A percentile compares a stretch with the other conserved stretches of the same genome.
These are phyloP conservation scores for Arabis alpina DNA, from an alignment of 345 rosid species.

Conservation along the genomic window DNA sequence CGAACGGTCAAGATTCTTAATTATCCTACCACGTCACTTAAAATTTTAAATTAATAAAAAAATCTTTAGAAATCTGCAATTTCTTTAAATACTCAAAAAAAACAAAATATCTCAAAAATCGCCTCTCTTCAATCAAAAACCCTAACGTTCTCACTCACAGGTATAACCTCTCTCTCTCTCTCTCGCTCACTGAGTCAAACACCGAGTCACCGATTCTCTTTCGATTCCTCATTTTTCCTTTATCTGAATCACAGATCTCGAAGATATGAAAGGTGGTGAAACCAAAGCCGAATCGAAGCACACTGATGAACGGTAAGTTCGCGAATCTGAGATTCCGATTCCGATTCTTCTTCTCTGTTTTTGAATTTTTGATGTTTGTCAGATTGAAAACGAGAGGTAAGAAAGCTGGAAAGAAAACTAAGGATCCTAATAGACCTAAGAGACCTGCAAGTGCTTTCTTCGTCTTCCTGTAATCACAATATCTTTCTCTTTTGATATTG, in stretches of 20 bases:
- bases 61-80: slow-evolving; percentile 5
- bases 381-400: slow-evolving; percentile 63
- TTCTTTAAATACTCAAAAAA: slow-evolving; percentile 6
- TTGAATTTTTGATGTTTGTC: not conserved
- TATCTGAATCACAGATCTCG: slow-evolving; percentile 44
- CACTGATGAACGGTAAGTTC: slow-evolving; percentile 31
- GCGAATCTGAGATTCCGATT: slow-evolving; percentile 16
- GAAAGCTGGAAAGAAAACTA: slow-evolving; percentile 53
- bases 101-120: slow-evolving; percentile 14
- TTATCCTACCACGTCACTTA: slow-evolving; percentile 9
- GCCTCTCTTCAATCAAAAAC: slow-evolving; percentile 37
- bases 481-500: not conserved
- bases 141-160: slow-evolving; percentile 39
- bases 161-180: not conserved
- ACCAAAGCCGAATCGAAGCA: slow-evolving; percentile 48
- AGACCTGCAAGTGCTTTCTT: slow-evolving; percentile 81
- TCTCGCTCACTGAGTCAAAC: slow-evolving; percentile 22
- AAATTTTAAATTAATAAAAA: not conserved
- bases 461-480: slow-evolving; percentile 60
- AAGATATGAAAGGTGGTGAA: slow-evolving; percentile 66
- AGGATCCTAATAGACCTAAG: slow-evolving; percentile 86
- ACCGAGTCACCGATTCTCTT: slow-evolving; percentile 26
- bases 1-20: slow-evolving; percentile 18
- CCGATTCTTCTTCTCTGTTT: not conserved
- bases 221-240: slow-evolving; percentile 22